Percentiles rank a stretch among this genome's conserved stretches.
Conservation (phyloP, 2,329 filamentous ascomycete species). For the Cladosporium sp. region DNA sequence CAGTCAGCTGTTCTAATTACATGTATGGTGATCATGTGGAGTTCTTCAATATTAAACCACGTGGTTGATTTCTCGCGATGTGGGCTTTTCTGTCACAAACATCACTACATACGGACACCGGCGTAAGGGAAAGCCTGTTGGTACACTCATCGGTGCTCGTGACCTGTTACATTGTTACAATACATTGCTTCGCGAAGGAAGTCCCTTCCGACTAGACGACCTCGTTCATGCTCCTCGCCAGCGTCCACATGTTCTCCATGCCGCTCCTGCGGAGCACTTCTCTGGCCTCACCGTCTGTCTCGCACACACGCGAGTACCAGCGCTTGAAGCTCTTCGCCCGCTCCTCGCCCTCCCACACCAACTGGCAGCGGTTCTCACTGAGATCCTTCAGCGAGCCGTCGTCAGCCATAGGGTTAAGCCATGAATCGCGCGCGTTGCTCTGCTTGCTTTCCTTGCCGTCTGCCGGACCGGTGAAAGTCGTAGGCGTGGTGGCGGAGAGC, state of each 20-base stretch:
- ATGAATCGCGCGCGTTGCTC: constrained; percentile 54
- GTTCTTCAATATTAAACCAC: background rate
- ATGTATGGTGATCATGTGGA: background rate
- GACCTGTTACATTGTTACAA: background rate
- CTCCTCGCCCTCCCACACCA: constrained; percentile 90
- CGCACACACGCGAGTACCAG: constrained; percentile 88
- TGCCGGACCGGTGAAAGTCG: constrained; percentile 35
- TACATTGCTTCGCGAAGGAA: background rate
- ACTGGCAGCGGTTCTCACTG: constrained; percentile 74
- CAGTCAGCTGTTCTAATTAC: background rate
- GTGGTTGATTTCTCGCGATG: background rate
- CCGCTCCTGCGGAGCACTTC: constrained; percentile 77
- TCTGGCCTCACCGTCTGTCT: constrained; percentile 85
- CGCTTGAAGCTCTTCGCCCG: constrained; percentile 79
- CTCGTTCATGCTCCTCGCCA: constrained; percentile 66
- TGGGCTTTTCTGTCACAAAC: background rate
- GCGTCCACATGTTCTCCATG: constrained; percentile 93
- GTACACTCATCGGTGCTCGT: background rate
- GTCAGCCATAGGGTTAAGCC: constrained; percentile 79
- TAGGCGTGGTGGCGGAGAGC: constrained; percentile 45
- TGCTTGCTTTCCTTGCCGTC: constrained; percentile 28
- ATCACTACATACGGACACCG: background rate
- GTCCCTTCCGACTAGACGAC: background rate
- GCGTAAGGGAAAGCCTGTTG: background rate
- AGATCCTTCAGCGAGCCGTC: constrained; percentile 78